Base-by-base conservation (phyloP, 768 basidiomycete species). In the Pholiota microspora region DNA sequence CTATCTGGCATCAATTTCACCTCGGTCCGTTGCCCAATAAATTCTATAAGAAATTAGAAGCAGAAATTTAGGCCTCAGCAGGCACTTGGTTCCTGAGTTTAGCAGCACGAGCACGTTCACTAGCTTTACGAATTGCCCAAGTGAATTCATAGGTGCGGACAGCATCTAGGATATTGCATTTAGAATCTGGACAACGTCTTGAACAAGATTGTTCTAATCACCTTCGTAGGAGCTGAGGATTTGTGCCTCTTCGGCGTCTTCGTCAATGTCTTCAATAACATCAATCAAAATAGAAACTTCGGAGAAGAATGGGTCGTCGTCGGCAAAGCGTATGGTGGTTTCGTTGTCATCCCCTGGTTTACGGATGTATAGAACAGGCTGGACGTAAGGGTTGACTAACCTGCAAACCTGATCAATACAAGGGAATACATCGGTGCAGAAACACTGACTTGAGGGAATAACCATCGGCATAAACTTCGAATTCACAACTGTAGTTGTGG, bases 261-360 rank as follows among this genome's bases (percentile, higher is more conserved):
- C 88, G 71, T 93, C 92, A 51, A 93, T 92, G 62, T 89, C 89
- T 71, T 95, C 94, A 54, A 94, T 85, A 58, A 87, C 77, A 69
- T 95, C 93, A 59, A 96, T 89, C 68, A 93, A 82, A 71, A 92
- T 89, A 35, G 92, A 94, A 38, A 83, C 80, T 71, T 96, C 94
- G 21, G 93, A 94, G 81, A 95, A 95, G 82, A 93, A 94, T 4
- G 92, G 91, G 65, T 94, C 92, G 63, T 94, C 92, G 48, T 90
- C 85, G 15, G 80, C 80, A 76, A 93, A 94, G 38, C 75, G 76
- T 63, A 83, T 73, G 27, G 75, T 77, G 62, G 89, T 85, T 61
- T 92, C 89, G 50, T 78, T 72, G 65, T 93, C 90, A 65, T 86
- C 86, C 50, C 89, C 92, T 3, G 92, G 91, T 64, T 77, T 83